These are phyloP conservation scores for Asterochloris erici DNA, from an alignment of 139 green algal genomes.

Conservation along the genomic window DNA sequence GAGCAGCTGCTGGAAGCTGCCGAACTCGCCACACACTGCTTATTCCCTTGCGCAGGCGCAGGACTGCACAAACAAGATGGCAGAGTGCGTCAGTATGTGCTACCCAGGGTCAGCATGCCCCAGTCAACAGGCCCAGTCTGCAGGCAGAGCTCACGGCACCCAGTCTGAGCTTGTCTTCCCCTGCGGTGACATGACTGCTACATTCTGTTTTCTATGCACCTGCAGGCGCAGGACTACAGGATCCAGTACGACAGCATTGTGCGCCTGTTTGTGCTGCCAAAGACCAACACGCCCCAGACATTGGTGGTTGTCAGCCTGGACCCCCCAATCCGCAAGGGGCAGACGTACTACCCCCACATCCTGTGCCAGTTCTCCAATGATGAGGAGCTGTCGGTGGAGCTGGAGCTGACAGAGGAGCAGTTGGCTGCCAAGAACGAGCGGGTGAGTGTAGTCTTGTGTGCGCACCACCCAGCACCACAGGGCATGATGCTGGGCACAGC, in stretches of 20 bases:
- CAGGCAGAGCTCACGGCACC: too few relatives aligned
- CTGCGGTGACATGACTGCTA: too few relatives aligned
- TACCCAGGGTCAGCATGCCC: too few relatives aligned
- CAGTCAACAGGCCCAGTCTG: too few relatives aligned
- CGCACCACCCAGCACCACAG: neutral
- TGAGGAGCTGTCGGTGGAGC: slow-evolving; percentile 70
- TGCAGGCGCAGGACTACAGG: slow-evolving; percentile 90
- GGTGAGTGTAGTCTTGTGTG: slow-evolving; percentile 20
- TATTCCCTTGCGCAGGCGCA: too few relatives aligned
- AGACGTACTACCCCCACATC: slow-evolving; percentile 95
- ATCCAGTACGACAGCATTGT: slow-evolving; percentile 88
- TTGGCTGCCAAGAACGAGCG: slow-evolving; percentile 82
- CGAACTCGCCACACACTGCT: too few relatives aligned
- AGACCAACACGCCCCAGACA: slow-evolving; percentile 81
- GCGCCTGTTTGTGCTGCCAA: slow-evolving; percentile 90
- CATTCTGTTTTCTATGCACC: neutral
- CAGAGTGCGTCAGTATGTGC: too few relatives aligned
- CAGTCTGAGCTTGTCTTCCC: too few relatives aligned
- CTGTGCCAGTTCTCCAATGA: slow-evolving; percentile 87
- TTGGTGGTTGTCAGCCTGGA: slow-evolving; percentile 88
- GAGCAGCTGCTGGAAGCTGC: too few relatives aligned
- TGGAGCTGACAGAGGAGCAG: slow-evolving; percentile 75
- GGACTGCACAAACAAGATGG: too few relatives aligned
- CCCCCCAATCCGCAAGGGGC: slow-evolving; percentile 92
- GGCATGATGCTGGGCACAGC: too few relatives aligned